These are phyloP conservation scores for Shiraia bambusicola DNA, from an alignment of 2,329 filamentous ascomycete species.

Conservation along the genomic window DNA sequence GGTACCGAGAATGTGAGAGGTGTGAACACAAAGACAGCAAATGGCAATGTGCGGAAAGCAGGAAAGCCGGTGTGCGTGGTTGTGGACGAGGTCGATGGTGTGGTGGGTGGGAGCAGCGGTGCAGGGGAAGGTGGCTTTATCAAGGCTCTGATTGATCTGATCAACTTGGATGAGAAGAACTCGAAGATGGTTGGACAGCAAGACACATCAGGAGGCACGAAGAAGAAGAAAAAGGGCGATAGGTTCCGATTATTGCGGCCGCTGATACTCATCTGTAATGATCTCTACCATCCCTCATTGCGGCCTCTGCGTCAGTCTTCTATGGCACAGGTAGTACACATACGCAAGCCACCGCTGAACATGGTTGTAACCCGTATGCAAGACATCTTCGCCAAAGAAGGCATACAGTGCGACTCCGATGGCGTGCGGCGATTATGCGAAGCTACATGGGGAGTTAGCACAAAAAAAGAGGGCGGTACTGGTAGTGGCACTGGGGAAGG, in stretches of 20 bases:
- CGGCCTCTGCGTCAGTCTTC: conserved; percentile 80
- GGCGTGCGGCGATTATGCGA: conserved; percentile 84
- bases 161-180: conserved; percentile 85
- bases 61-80: conserved; percentile 89
- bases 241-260: conserved; percentile 85
- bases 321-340: conserved; percentile 87
- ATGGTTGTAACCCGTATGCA: conserved; percentile 82
- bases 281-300: conserved; percentile 89
- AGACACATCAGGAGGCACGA: conserved; percentile 35
- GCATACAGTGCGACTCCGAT: conserved; percentile 83
- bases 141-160: conserved; percentile 88
- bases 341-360: conserved; percentile 84
- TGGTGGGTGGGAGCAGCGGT: conserved; percentile 70
- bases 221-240: conserved; percentile 74
- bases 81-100: conserved; percentile 95
- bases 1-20: conserved; percentile 91
- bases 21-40: conserved; percentile 56
- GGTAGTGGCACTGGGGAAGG: conserved; percentile 66
- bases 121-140: conserved; percentile 89
- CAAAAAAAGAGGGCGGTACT: conserved; percentile 64
- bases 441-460: conserved; percentile 76
- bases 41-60: conserved; percentile 65
- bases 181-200: conserved; percentile 45
- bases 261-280: conserved; percentile 93
- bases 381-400: conserved; percentile 82